Percentiles rank a stretch among this genome's conserved stretches.
Evolutionary conservation across 345 rosid species (phyloP).

Genomic region (Linum trigynum): DNA sequence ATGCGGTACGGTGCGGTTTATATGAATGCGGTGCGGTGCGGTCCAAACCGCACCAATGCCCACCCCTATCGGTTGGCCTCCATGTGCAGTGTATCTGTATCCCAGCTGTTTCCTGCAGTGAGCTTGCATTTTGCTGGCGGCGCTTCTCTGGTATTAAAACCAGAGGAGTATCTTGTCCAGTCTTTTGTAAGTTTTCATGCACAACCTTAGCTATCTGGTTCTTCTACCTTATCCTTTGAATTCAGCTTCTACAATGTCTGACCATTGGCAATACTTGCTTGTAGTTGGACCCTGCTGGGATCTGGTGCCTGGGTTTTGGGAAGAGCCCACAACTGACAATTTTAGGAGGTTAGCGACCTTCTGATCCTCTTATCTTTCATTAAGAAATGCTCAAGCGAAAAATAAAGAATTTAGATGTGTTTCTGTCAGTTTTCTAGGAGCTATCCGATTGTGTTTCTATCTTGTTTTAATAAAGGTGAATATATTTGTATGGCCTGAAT

Average conservation of each 20-base stretch:
- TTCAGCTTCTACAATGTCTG: neutral
- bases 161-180: constrained; percentile 1
- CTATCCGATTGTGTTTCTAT: no score
- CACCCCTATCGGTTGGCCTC: neutral
- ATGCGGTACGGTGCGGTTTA: no score
- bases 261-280: neutral
- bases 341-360: constrained; percentile 6
- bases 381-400: no score
- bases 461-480: no score
- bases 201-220: neutral
- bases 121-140: neutral
- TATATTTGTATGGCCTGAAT: no score
- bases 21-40: no score
- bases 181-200: neutral
- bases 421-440: no score
- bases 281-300: neutral
- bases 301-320: constrained; percentile 5
- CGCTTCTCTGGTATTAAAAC: neutral
- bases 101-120: neutral
- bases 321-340: neutral
- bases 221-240: neutral
- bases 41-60: no score
- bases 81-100: neutral
- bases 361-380: no score
- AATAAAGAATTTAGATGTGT: no score